Conservation (phyloP, 306 rosid genomes). For the Hippophae gyantsensis region DNA sequence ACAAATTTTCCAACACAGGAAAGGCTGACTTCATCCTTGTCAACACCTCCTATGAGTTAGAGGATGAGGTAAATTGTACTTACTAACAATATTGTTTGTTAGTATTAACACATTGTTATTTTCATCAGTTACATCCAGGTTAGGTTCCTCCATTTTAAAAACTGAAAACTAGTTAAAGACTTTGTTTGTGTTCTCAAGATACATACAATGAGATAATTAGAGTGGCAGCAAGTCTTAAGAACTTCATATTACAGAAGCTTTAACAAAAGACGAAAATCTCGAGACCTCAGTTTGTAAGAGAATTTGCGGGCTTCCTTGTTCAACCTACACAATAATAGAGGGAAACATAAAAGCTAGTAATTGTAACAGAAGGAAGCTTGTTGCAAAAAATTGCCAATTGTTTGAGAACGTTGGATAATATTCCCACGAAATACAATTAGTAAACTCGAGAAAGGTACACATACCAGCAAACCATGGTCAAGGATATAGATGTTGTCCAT, state of each 20-base stretch:
- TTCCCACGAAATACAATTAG: background rate
- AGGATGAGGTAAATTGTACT: no score
- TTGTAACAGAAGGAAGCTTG: background rate
- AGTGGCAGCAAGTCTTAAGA: constrained; percentile 23
- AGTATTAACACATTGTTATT: no score
- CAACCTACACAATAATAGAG: constrained; percentile 32
- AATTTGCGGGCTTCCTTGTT: constrained; percentile 72
- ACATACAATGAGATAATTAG: background rate
- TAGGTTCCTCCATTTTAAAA: no score
- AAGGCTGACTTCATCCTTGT: no score
- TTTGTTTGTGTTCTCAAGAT: no score
- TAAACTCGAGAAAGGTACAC: constrained; percentile 12
- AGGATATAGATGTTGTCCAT: constrained; percentile 76
- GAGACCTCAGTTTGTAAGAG: constrained; percentile 49
- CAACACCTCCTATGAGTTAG: no score
- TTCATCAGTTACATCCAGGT: no score
- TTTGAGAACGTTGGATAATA: background rate
- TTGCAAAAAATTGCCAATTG: background rate
- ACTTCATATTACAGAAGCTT: constrained; percentile 64
- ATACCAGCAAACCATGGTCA: constrained; percentile 79
- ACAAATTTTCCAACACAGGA: no score
- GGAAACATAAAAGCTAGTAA: background rate
- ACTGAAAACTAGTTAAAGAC: no score
- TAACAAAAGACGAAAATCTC: constrained; percentile 58
- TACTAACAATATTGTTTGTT: no score